These are phyloP conservation scores for Pythium guiyangense DNA, from an alignment of 352 stramenopile species.

Conservation along the genomic window DNA sequence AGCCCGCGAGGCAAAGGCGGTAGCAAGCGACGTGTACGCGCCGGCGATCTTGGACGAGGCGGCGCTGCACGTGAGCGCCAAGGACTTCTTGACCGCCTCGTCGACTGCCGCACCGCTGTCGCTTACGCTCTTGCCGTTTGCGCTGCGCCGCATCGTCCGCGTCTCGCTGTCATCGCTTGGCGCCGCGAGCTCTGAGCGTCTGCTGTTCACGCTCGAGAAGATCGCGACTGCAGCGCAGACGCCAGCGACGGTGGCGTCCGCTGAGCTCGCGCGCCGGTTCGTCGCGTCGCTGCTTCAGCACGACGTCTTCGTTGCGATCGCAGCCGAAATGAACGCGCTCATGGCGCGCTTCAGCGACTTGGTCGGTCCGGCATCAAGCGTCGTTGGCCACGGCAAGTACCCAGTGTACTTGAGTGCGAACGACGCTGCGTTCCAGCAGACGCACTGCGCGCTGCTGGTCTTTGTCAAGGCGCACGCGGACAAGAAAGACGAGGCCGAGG, in stretches of 20 bases:
- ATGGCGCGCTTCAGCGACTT: constrained; percentile 18
- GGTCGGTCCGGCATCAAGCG: constrained; percentile 4
- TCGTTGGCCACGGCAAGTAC: constrained; percentile 8
- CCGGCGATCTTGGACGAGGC: constrained; percentile 35
- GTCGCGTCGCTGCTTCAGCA: constrained; percentile 50
- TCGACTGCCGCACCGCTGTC: constrained; percentile 11
- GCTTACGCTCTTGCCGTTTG: constrained; percentile 47
- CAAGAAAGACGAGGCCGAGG: constrained; percentile 22
- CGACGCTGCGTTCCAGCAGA: constrained; percentile 34
- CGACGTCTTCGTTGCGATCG: constrained; percentile 32
- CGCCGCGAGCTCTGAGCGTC: constrained; percentile 34
- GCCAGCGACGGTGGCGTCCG: constrained; percentile 2
- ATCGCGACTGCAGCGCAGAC: constrained; percentile 20
- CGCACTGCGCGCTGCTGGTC: constrained; percentile 17
- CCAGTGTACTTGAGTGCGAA: constrained; percentile 54
- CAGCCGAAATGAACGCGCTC: constrained; percentile 15
- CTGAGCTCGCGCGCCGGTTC: constrained; percentile 40
- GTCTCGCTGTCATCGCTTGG: constrained; percentile 28
- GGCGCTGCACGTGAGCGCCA: constrained; percentile 40
- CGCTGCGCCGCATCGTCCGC: constrained; percentile 46
- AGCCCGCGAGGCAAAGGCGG: constrained; percentile 15
- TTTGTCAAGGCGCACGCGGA: constrained; percentile 4
- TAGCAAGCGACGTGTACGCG: constrained; percentile 15
- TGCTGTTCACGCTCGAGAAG: constrained; percentile 65
- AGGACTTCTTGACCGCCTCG: constrained; percentile 36